Percentiles rank a stretch among this genome's conserved stretches.
Evolutionary conservation across 768 basidiomycete genomes (phyloP).

Genomic region (Pleurotus sapidus): DNA sequence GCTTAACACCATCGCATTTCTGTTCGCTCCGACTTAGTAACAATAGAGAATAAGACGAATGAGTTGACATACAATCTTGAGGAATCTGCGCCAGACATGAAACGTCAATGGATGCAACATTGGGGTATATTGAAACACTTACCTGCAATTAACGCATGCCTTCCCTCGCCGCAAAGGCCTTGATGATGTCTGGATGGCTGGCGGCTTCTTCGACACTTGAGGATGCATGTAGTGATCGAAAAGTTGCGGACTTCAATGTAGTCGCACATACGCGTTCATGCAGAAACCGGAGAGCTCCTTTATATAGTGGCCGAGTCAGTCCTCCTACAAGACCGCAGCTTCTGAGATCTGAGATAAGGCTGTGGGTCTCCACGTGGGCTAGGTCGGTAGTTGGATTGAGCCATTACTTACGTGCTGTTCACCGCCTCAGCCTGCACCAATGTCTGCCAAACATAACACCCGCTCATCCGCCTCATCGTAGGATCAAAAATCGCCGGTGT

Average conservation of each 20-base stretch:
- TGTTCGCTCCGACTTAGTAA: background rate
- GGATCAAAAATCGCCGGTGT: background rate
- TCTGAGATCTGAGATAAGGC: background rate
- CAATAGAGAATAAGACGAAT: background rate
- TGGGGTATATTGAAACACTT: background rate
- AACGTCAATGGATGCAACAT: conserved; percentile 1
- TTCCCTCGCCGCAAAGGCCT: conserved; percentile 47
- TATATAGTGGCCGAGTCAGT: conserved; percentile 4
- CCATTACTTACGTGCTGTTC: background rate
- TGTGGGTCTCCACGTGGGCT: background rate
- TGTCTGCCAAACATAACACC: background rate
- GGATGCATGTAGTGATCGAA: conserved; percentile 4
- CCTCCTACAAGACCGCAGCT: background rate
- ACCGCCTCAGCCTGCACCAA: background rate
- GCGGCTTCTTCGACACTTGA: conserved; percentile 6
- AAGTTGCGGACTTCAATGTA: background rate
- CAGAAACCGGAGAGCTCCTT: conserved; percentile 5
- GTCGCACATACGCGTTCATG: conserved; percentile 4
- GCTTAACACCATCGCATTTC: conserved; percentile 69
- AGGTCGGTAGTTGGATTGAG: background rate
- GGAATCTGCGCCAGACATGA: conserved; percentile 29
- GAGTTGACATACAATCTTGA: conserved; percentile 42
- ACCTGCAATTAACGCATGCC: conserved; percentile 56
- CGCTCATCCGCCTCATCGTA: background rate
- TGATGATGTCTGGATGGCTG: background rate